Base-by-base conservation (phyloP, 2,329 filamentous ascomycete genomes). In the Botryotinia globosa region DNA sequence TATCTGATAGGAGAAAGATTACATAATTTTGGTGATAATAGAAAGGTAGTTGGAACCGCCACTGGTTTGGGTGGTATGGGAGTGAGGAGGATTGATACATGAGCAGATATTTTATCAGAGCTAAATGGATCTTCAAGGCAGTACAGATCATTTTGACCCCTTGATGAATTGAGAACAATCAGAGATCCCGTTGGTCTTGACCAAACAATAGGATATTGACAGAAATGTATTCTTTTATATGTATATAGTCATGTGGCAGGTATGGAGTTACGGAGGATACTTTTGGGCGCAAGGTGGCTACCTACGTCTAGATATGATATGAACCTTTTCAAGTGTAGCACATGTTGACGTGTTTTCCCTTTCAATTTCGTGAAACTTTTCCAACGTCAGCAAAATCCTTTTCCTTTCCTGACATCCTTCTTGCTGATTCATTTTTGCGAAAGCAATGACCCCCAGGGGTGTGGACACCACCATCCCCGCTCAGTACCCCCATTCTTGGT, bases 1-100 rank as follows among this genome's bases (percentile, higher is more conserved):
- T 99, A 99, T 81, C 85, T 99, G 62, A 96, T 98, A 79, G 96
- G 96, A 3, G 95, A 99, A 83, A 85, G 94, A 74, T 83, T 99
- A 79, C 97, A 99, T 83, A 99, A 99, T 81, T 97, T 98, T 82
- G 93, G 94, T 4, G 90, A 80, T 48, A 51, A 71, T 20, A 75
- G 76, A 67, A 79, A 78, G 69, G 74, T 51, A 58, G 75, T 75
- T 16, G 75, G 64, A 2, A 64, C 58, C 32, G 58, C 54, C 22
- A 64, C 54, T 45, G 48, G 37, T 18, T 39, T 51, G 54, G 71
- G 44, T 8, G 58, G 45, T 63, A 56, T 63, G 58, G 54, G 58
- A 72, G 71, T 79, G 62, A 74, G 76, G 51, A 78, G 78, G 62
- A 75, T 80, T 32, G 77, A 79, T 70, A 79, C 78, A 42, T 80